phyloP scores from a whole-genome alignment of 352 stramenopile genomes.

The Phytopythium delawarense region DNA sequence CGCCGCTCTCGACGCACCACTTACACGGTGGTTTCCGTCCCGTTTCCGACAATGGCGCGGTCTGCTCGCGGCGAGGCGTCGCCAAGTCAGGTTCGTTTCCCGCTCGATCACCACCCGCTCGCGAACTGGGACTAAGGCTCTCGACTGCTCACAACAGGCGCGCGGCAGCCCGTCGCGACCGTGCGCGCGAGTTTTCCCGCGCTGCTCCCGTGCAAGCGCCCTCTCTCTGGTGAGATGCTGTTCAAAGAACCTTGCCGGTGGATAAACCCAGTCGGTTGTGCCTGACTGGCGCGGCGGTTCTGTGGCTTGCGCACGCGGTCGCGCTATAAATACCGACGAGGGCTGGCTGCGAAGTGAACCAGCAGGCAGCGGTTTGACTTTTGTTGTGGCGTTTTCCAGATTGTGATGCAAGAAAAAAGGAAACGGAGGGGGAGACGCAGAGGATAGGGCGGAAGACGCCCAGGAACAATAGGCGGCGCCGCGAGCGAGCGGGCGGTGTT shows the following conservation, averaged over 20 bases:
- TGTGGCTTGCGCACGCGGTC: too few species aligned
- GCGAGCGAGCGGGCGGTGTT: background rate
- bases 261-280: background rate
- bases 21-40: background rate
- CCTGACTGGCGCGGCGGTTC: background rate
- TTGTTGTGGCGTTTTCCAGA: background rate
- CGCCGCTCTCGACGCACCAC: too few species aligned
- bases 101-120: background rate
- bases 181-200: background rate
- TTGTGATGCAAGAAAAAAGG: conserved; percentile 3
- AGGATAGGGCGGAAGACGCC: background rate
- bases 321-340: background rate
- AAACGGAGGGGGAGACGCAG: conserved; percentile 20
- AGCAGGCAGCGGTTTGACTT: background rate
- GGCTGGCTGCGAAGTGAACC: background rate
- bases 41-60: background rate
- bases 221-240: background rate
- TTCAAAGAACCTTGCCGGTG: background rate
- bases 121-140: background rate
- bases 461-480: background rate
- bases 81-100: background rate
- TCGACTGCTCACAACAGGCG: background rate
- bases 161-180: background rate
- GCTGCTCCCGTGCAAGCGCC: too few species aligned
- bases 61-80: background rate